Percentiles rank a stretch among this genome's conserved stretches.
phyloP scores from a whole-genome alignment of 139 green algal species.

The Chlorella sp. region DNA sequence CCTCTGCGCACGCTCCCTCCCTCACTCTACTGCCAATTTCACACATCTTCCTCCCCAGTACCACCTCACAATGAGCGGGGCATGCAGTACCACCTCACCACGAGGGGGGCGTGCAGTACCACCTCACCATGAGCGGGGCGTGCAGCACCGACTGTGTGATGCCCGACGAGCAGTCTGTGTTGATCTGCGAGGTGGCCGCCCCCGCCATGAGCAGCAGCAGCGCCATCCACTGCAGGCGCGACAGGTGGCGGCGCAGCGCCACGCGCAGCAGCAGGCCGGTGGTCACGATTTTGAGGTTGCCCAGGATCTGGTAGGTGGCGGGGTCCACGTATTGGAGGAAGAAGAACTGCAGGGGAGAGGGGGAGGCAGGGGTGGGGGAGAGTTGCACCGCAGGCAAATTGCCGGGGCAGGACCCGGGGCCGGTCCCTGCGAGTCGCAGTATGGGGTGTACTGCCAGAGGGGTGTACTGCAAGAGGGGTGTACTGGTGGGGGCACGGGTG shows the following conservation, averaged over 20 bases:
- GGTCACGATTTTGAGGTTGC: slow-evolving; percentile 80
- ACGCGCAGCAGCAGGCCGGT: slow-evolving; percentile 68
- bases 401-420: no score
- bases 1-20: no score
- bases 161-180: slow-evolving; percentile 37
- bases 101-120: no score
- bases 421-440: no score
- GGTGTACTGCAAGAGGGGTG: no score
- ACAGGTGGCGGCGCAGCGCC: slow-evolving; percentile 49
- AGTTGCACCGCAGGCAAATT: no score
- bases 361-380: background rate
- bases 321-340: slow-evolving; percentile 67
- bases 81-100: slow-evolving; percentile 44
- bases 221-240: slow-evolving; percentile 61
- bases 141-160: slow-evolving; percentile 32
- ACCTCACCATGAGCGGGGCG: slow-evolving; percentile 40
- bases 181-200: slow-evolving; percentile 64
- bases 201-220: slow-evolving; percentile 68
- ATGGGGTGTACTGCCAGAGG: no score
- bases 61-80: slow-evolving; percentile 23
- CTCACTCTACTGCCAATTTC: no score
- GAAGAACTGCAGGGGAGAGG: slow-evolving; percentile 50
- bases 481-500: no score
- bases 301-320: slow-evolving; percentile 74
- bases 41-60: no score